phyloP scores from a whole-genome alignment of 176 grass and related monocot genomes.

The Oryza rufipogon region DNA sequence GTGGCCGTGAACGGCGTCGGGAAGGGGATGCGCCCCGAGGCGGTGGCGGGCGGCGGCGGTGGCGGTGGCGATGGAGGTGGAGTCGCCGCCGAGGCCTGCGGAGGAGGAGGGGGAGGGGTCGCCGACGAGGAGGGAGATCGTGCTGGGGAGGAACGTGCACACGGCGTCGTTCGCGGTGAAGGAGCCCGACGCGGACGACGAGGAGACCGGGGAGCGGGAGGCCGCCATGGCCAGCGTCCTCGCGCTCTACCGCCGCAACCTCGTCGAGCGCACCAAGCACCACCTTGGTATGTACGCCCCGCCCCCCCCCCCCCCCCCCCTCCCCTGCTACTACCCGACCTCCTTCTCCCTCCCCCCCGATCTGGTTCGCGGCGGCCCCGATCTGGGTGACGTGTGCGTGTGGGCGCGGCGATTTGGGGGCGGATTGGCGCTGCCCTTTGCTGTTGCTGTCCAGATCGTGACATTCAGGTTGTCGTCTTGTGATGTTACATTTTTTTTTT shows the following conservation, averaged over 20 bases:
- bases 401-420: neutral
- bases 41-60: neutral
- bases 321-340: no score
- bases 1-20: neutral
- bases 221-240: conserved; percentile 87
- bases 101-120: neutral
- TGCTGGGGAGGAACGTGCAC: conserved; percentile 83
- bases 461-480: neutral
- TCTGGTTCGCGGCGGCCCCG: neutral
- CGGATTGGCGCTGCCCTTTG: neutral
- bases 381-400: neutral
- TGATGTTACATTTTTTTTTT: neutral
- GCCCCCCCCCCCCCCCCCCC: no score
- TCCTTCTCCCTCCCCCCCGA: neutral
- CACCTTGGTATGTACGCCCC: conserved; percentile 59
- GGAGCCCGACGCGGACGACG: conserved; percentile 86
- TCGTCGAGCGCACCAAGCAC: conserved; percentile 81
- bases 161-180: conserved; percentile 64
- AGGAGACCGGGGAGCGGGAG: conserved; percentile 76
- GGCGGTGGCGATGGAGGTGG: conserved; percentile 50
- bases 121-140: conserved; percentile 58
- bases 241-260: conserved; percentile 64
- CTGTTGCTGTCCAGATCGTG: neutral
- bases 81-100: neutral
- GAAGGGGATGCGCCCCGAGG: neutral